Percentiles rank a stretch among this genome's conserved stretches.
These are phyloP conservation scores for Coccomyxa sp. DNA, from an alignment of 139 green algal genomes.

Conservation along the genomic window DNA sequence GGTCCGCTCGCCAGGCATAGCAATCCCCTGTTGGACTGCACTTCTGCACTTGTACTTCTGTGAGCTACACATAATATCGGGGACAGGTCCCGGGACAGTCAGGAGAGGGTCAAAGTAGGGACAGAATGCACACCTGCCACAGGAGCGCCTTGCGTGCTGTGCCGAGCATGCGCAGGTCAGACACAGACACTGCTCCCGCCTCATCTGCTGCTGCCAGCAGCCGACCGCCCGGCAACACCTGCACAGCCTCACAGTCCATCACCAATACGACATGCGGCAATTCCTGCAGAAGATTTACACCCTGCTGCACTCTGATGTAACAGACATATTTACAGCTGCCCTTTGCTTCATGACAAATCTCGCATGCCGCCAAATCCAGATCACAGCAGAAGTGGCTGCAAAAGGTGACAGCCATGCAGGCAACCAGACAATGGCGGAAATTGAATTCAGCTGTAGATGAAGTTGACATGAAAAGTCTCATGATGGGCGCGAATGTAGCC, in stretches of 20 bases:
- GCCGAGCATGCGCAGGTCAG: constrained; percentile 65
- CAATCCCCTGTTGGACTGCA: no score
- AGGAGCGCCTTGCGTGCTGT: background rate
- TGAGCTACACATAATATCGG: no score
- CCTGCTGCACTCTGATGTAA: background rate
- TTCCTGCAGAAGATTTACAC: background rate
- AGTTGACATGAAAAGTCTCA: background rate
- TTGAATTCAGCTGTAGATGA: background rate
- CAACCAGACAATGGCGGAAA: background rate
- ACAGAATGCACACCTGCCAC: background rate
- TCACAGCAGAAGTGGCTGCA: no score
- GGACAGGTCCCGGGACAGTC: no score
- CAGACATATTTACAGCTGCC: background rate
- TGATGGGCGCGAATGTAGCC: background rate
- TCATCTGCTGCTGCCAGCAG: constrained; percentile 67
- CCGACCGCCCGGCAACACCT: constrained; percentile 35
- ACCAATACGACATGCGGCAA: background rate
- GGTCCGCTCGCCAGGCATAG: no score
- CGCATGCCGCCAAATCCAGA: no score
- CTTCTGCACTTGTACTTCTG: no score
- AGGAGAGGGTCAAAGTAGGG: background rate
- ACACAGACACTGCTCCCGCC: constrained; percentile 40
- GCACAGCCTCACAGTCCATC: background rate
- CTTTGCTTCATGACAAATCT: background rate
- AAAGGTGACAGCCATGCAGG: no score